Evolutionary conservation across 495 filamentous ascomycete species (phyloP).

Genomic region (Xylaria acuta): DNA sequence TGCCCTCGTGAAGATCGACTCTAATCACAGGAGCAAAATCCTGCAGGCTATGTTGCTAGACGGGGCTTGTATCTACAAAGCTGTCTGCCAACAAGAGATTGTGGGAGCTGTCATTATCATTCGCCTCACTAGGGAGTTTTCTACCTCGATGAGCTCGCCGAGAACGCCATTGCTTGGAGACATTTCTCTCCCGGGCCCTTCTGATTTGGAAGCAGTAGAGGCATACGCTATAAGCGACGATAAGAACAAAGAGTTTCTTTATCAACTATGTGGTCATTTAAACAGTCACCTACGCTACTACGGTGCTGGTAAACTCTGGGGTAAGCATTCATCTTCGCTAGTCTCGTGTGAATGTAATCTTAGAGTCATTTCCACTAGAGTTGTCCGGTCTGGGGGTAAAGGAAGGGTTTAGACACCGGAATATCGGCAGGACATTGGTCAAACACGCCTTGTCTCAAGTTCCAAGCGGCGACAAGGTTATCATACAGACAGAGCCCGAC

Average conservation of each 20-base stretch:
- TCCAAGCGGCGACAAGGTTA: neutral
- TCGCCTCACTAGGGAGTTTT: neutral
- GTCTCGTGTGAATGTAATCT: neutral
- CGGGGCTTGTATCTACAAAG: constrained; percentile 17
- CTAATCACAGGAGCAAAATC: neutral
- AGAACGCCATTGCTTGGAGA: neutral
- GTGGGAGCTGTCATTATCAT: neutral
- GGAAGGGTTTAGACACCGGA: neutral
- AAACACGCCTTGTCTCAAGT: constrained; percentile 9
- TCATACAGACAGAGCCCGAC: neutral
- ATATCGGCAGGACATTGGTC: constrained; percentile 11
- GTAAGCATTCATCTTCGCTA: neutral
- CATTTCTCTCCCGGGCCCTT: neutral
- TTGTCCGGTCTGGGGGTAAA: constrained; percentile 1
- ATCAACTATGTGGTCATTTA: neutral
- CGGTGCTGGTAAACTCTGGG: neutral
- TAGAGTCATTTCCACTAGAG: neutral
- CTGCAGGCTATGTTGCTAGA: neutral
- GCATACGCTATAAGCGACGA: neutral
- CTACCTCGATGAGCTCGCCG: neutral
- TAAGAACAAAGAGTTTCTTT: neutral
- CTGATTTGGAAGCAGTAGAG: constrained; percentile 10
- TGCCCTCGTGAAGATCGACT: neutral
- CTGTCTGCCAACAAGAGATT: neutral
- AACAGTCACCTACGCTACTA: neutral